Evolutionary conservation across 1,284 basidiomycete species (phyloP).

Genomic region (Nidula niveotomentosa): DNA sequence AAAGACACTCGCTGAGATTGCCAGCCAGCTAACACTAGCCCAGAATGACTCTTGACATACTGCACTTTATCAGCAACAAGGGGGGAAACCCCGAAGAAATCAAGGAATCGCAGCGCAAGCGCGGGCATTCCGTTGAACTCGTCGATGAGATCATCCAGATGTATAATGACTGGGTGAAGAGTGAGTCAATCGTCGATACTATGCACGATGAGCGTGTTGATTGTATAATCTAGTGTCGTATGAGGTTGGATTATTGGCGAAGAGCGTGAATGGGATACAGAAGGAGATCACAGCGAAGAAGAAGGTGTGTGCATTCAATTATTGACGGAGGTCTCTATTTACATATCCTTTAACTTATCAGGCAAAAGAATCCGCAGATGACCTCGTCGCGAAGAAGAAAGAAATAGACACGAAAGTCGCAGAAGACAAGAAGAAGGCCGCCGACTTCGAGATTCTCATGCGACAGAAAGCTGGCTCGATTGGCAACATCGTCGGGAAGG

Average conservation of each 20-base stretch:
- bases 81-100: slow-evolving; percentile 96
- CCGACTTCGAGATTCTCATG: slow-evolving; percentile 80
- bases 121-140: slow-evolving; percentile 85
- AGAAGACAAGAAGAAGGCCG: slow-evolving; percentile 72
- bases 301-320: slow-evolving; percentile 54
- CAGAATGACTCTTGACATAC: slow-evolving; percentile 72
- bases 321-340: too few species aligned
- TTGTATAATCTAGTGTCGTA: too few species aligned
- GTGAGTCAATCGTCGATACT: slow-evolving; percentile 46
- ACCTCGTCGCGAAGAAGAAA: slow-evolving; percentile 81
- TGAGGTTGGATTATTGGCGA: slow-evolving; percentile 43
- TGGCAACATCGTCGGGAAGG: slow-evolving; percentile 92
- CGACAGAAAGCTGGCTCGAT: slow-evolving; percentile 79
- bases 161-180: slow-evolving; percentile 91
- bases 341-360: slow-evolving; percentile 23
- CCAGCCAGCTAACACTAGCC: slow-evolving; percentile 4
- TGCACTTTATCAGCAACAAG: slow-evolving; percentile 80
- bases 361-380: slow-evolving; percentile 91
- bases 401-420: slow-evolving; percentile 80
- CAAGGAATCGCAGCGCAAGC: slow-evolving; percentile 89
- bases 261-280: slow-evolving; percentile 88
- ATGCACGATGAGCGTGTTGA: too few species aligned
- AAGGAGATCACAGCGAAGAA: slow-evolving; percentile 95
- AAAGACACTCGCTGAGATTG: background rate
- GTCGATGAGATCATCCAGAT: slow-evolving; percentile 94